phyloP scores from a whole-genome alignment of 202 grass and related monocot genomes.

The Thinopyrum obtusiflorum region DNA sequence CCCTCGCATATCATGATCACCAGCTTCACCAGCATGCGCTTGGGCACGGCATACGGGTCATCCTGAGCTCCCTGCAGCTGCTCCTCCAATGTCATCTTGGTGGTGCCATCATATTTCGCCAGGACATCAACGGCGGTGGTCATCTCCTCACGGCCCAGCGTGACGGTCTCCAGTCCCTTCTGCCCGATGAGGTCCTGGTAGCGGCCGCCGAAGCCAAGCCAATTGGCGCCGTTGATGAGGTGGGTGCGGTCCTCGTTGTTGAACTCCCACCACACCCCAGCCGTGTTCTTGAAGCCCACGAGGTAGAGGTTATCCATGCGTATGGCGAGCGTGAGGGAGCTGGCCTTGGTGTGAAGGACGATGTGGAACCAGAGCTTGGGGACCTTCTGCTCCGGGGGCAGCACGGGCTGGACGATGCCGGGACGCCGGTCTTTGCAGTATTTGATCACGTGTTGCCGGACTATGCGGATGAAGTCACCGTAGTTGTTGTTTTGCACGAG shows the following conservation, averaged over 20 bases:
- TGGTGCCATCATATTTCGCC: neutral
- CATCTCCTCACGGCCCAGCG: constrained; percentile 9
- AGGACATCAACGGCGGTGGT: neutral
- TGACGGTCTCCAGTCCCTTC: neutral
- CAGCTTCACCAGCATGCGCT: neutral
- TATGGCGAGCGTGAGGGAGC: neutral
- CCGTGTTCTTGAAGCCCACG: neutral
- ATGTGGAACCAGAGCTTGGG: neutral
- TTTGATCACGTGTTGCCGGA: neutral
- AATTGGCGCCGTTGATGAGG: neutral
- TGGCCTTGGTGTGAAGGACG: neutral
- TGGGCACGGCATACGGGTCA: neutral
- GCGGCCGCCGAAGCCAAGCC: neutral
- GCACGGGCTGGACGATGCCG: neutral
- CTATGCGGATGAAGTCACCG: no score
- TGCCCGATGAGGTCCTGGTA: neutral
- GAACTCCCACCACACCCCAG: neutral
- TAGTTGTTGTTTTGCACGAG: no score
- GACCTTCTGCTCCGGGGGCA: neutral
- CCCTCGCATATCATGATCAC: constrained; percentile 32
- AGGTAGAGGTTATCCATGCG: neutral
- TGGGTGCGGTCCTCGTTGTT: neutral
- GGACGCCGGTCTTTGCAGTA: neutral
- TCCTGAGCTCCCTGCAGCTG: neutral
- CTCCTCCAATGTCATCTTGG: neutral